Evolutionary conservation across 2,329 filamentous ascomycete genomes (phyloP).

Genomic region (Hypoxylon sp.): DNA sequence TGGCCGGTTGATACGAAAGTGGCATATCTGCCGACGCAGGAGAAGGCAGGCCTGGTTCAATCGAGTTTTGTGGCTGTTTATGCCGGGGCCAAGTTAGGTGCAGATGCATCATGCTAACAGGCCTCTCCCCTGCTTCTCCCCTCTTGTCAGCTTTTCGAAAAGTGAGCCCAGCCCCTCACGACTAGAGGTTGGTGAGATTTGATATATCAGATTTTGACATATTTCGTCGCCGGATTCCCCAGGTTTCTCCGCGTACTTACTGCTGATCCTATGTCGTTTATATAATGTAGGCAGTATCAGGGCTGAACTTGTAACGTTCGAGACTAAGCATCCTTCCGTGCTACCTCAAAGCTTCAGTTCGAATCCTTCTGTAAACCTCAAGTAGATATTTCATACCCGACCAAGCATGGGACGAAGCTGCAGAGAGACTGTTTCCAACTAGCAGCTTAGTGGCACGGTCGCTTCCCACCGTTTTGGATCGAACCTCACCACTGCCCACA

Average conservation of each 20-base stretch:
- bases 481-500: conserved; percentile 22
- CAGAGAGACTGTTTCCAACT: conserved; percentile 3
- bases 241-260: no score
- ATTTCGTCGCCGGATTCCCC: neutral
- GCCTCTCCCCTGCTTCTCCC: conserved; percentile 5
- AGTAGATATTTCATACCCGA: neutral
- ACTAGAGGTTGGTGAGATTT: conserved; percentile 22
- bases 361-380: neutral
- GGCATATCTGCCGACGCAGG: conserved; percentile 39
- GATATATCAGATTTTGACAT: conserved; percentile 1
- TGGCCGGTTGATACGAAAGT: conserved; percentile 32
- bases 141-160: conserved; percentile 7
- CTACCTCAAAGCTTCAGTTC: neutral
- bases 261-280: no score
- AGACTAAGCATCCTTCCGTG: neutral
- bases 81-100: conserved; percentile 20
- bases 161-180: conserved; percentile 18
- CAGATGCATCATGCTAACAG: neutral
- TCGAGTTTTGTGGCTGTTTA: conserved; percentile 30
- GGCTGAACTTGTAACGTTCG: neutral
- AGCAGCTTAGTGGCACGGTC: conserved; percentile 34
- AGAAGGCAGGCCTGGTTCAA: conserved; percentile 29
- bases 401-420: conserved; percentile 23
- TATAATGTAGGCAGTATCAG: neutral
- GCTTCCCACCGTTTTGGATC: conserved; percentile 18